Evolutionary conservation across 2,329 filamentous ascomycete species (phyloP), one percentile per base, ranked within the genome.

Genomic region (Trichoderma polysporum): DNA sequence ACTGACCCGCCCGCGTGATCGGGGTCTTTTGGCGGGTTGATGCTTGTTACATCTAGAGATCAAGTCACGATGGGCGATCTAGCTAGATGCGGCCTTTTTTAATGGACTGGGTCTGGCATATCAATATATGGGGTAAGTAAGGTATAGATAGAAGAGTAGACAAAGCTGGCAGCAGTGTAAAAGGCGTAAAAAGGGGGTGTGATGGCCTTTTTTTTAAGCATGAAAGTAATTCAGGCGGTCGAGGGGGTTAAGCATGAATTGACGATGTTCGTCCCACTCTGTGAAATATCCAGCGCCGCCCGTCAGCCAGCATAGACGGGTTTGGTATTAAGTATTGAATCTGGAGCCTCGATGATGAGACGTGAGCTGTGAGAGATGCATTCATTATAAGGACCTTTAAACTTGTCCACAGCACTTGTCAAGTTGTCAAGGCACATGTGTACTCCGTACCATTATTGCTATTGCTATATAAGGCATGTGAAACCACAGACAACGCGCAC

Each of bases 171-270:
- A 31, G n/a, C 27, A 3, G 10, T n/a, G n/a, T n/a, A n/a, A 8
- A n/a, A 22, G 35, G 22, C 29, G 31, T 31, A 39, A 31, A 29
- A 27, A 22, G 33, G 45, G 22, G 15, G 68, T 68, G 3, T 69
- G 58, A n/a, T 71, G 69, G 37, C 68, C 17, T 31, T 53, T 69
- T 53, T 69, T 54, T 64, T 69, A 22, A 69, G 64, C 63, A 60
- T 66, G 63, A 59, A 60, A 41, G 29, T 50, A 29, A 15, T 39
- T 39, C 17, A 17, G 29, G 47, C 54, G n/a, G n/a, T n/a, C n/a
- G n/a, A n/a, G n/a, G n/a, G n/a, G n/a, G n/a, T n/a, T n/a, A n/a
- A n/a, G 8, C 22, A 10, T 9, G 39, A 19, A 39, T 9, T 41
- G 22, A 8, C 4, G 6, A 17, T 45, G n/a, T 19, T n/a, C 39